Conservation (phyloP, 108 stramenopile species). For the Schizochytrium sp. region DNA sequence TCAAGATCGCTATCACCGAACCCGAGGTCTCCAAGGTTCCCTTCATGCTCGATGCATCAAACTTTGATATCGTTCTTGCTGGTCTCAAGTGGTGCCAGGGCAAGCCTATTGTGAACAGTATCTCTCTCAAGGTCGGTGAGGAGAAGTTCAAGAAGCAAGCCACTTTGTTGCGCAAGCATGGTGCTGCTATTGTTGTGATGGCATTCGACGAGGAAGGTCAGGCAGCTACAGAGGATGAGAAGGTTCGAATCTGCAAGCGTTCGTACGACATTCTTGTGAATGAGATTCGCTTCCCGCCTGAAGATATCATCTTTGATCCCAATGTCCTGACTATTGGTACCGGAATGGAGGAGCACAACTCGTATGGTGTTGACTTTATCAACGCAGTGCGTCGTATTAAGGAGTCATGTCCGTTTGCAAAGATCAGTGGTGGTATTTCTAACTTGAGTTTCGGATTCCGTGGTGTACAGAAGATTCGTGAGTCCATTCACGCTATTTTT, state of each 20-base stretch:
- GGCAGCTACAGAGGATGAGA: conserved; percentile 94
- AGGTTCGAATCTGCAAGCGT: conserved; percentile 98
- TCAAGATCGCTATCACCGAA: conserved; percentile 97
- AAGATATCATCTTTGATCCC: conserved; percentile 99
- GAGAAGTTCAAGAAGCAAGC: conserved; percentile 96
- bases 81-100: conserved; percentile 96
- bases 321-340: conserved; percentile 98
- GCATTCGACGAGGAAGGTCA: conserved; percentile 99
- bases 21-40: conserved; percentile 95
- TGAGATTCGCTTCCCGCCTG: conserved; percentile 92
- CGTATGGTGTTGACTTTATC: conserved; percentile 98
- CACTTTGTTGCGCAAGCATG: conserved; percentile 92
- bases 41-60: conserved; percentile 98
- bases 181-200: conserved; percentile 98
- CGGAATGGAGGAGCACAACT: conserved; percentile 95
- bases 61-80: conserved; percentile 97
- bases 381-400: conserved; percentile 92
- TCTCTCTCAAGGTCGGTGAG: conserved; percentile 97
- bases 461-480: conserved; percentile 87
- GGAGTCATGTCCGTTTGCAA: conserved; percentile 93
- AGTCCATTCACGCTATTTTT: conserved; percentile 98
- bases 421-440: conserved; percentile 97
- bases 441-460: conserved; percentile 99
- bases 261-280: conserved; percentile 98
- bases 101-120: conserved; percentile 96